Base-by-base conservation (phyloP, 2,329 filamentous ascomycete genomes). In the Fusarium pseudograminearum region DNA sequence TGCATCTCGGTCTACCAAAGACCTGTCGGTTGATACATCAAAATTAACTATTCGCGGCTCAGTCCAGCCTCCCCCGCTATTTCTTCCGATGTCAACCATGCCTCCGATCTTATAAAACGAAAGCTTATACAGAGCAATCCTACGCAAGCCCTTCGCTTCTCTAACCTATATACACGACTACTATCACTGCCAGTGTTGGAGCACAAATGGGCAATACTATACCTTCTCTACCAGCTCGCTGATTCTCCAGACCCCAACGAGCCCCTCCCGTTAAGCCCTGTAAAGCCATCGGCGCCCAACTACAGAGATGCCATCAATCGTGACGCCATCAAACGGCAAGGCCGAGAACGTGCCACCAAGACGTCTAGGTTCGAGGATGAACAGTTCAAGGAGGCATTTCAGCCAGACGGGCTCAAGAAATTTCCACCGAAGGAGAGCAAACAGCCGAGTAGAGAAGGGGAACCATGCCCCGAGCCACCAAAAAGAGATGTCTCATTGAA, bases 161-260 rank as follows among this genome's bases (percentile, higher is more conserved):
- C 93, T 26, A 97, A 97, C 76, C 87, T 99, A 30, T 97, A 98
- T 80, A 93, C 93, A 34, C 88, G 93, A 59, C 87, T 99, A 20
- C 85, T 98, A 28, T 92, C 93, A n/a, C 89, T 98, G 70, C 94
- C 94, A 1, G 94, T 98, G 8, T 86, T 99, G 45, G 92, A 93
- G 75, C 92, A 97, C 80, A 99, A 99, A 86, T 98, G 94, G 94
- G 93, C 92, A 5, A 98, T 99, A 70, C 85, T 99, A 22, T 97
- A 97, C 78, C 89, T 99, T 42, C 87, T 99, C 42, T 92, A 96
- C 78, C 90, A 93, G 74, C 87, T 98, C 48, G 90, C 93, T 65
- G 92, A 94, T 76, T 89, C 87, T 5, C 85, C 86, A 34, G 83
- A 88, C 63, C 86, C 86, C 4, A 82, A 80, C 72, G 84, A 87